These are phyloP conservation scores for Orbilia blumenaviensis DNA, from an alignment of 2,329 filamentous ascomycete genomes.

Conservation along the genomic window DNA sequence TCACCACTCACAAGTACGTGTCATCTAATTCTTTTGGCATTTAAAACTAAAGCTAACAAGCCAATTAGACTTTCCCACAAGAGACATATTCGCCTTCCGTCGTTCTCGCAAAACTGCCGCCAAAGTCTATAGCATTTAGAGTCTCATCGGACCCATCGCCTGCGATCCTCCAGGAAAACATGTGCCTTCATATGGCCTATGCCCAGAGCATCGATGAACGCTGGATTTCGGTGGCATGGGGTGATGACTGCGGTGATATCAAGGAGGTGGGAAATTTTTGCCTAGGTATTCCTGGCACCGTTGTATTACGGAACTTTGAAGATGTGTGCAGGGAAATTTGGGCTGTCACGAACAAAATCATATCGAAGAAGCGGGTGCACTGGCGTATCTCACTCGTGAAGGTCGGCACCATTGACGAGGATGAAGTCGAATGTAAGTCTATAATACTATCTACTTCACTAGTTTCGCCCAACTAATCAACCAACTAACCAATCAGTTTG, in stretches of 20 bases:
- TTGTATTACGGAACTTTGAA: conserved; percentile 66
- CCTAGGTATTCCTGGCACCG: conserved; percentile 69
- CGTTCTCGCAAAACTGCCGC: conserved; percentile 74
- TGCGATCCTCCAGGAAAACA: conserved; percentile 79
- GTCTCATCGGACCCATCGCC: conserved; percentile 73
- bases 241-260: conserved; percentile 77
- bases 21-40: conserved; percentile 3
- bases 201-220: conserved; percentile 76
- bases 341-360: conserved; percentile 78
- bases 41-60: conserved; percentile 28
- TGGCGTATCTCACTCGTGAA: conserved; percentile 82
- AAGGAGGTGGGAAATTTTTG: conserved; percentile 79
- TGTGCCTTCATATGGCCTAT: conserved; percentile 82
- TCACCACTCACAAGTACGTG: conserved; percentile 55
- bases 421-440: conserved; percentile 67
- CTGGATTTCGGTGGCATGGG: conserved; percentile 84
- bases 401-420: conserved; percentile 72
- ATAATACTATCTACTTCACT: neutral
- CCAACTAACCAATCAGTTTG: conserved; percentile 23
- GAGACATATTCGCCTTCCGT: conserved; percentile 73
- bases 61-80: conserved; percentile 66
- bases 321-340: conserved; percentile 80
- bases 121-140: conserved; percentile 79
- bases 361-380: conserved; percentile 74
- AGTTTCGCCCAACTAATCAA: neutral